phyloP scores from a whole-genome alignment of 78 protist species.

The Tieghemostelium lacteum region DNA sequence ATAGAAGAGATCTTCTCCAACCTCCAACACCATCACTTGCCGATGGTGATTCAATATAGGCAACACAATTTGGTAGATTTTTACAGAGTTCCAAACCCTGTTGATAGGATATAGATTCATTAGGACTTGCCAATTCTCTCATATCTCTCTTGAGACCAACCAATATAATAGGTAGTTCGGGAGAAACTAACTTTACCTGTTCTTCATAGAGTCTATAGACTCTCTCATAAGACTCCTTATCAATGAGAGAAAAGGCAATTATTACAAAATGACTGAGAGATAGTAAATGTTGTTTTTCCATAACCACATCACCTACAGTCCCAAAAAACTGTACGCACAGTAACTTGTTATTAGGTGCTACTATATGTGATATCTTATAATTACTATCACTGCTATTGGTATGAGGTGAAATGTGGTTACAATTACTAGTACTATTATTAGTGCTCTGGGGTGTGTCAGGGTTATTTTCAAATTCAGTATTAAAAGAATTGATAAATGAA shows the following conservation, averaged over 20 bases:
- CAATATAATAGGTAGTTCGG: constrained; percentile 40
- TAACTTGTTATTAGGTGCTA: constrained; percentile 5
- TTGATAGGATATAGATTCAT: constrained; percentile 12
- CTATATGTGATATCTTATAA: constrained; percentile 26
- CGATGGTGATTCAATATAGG: constrained; percentile 39
- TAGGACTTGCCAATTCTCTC: not conserved
- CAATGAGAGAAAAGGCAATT: constrained; percentile 39
- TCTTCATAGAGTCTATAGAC: constrained; percentile 31
- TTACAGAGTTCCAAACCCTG: constrained; percentile 41
- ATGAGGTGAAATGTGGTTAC: not conserved
- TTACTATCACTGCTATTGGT: not conserved
- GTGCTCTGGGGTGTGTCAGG: not conserved
- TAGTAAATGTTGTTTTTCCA: constrained; percentile 20
- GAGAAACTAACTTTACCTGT: constrained; percentile 22
- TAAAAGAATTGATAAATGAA: constrained; percentile 31
- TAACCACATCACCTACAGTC: not conserved
- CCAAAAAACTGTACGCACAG: constrained; percentile 40
- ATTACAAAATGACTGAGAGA: constrained; percentile 51
- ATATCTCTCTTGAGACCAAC: constrained; percentile 57
- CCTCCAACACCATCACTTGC: constrained; percentile 78
- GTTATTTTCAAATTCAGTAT: constrained; percentile 11
- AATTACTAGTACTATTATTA: not conserved
- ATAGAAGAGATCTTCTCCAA: constrained; percentile 30
- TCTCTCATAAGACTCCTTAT: constrained; percentile 29
- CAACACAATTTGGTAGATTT: constrained; percentile 34